Evolutionary conservation across 192 early-diverging fungal species (phyloP), one percentile per base, ranked within the genome.

Genomic region (Glomus cerebriforme): DNA sequence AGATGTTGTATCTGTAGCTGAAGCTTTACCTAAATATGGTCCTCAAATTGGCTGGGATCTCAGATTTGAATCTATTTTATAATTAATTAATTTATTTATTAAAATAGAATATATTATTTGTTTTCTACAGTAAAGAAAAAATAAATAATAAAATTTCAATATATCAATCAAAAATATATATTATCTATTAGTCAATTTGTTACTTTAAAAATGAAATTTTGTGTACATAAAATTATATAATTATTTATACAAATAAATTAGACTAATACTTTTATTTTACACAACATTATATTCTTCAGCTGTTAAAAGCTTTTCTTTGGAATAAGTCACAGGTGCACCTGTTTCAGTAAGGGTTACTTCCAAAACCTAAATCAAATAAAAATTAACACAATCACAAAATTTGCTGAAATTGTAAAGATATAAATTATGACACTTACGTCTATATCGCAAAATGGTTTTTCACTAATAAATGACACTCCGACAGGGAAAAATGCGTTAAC

Each of bases 1-100:
- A 88, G 98, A 99, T 82, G 95, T 99, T 79, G 84, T 93, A 78
- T 94, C 95, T 17, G 96, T 99, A 43, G 93, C 93, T 7, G 95
- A 97, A 84, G 91, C 91, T 15, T 85, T 99, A 76, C 97, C 98
- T 13, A 94, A 86, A 75, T 86, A 97, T 73, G 97, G 97, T 26
- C 94, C 94, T 10, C 85, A 92, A 84, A 99, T 99, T 83, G 96
- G 92, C 64, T 99, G 97, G 97, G 92, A 95, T 79, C 27, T 63
- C 8, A 24, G 62, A 26, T 63, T 63, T 26, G 47, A 54, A 54
- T 54, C 47, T n/a, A n/a, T n/a, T n/a, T 54, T 54, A 22, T 22
- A 54, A 54, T 54, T 54, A 54, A 22, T 12, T 43, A 12, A 12
- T 47, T 47, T 47, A 54, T 54, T 54, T 54, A n/a, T n/a, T n/a